phyloP scores from a whole-genome alignment of 768 basidiomycete species.

The Nevesoporus exiguus region DNA sequence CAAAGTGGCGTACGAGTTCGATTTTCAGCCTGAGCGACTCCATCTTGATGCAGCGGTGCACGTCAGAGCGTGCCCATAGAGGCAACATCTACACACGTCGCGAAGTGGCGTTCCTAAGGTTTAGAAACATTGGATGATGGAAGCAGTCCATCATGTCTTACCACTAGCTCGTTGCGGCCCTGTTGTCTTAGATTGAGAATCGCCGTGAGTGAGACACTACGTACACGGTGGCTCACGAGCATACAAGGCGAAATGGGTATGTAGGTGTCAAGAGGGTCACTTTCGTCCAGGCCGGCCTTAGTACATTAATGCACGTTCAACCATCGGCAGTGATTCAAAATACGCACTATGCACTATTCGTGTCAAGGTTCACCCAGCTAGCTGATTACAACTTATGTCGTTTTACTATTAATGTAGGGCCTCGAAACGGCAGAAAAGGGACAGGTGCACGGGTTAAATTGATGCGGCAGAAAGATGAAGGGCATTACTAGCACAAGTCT shows the following conservation, averaged over 20 bases:
- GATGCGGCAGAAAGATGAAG: constrained; percentile 6
- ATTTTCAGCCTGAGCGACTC: no score
- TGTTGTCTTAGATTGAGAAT: constrained; percentile 6
- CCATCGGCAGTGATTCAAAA: not conserved
- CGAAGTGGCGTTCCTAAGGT: not conserved
- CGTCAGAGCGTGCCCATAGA: no score
- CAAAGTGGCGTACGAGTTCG: no score
- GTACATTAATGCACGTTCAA: not conserved
- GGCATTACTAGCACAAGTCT: not conserved
- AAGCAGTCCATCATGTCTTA: not conserved
- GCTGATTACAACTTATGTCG: not conserved
- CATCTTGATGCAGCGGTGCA: no score
- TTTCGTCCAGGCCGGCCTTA: not conserved
- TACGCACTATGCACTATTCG: not conserved
- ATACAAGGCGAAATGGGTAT: not conserved
- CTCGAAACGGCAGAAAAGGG: not conserved
- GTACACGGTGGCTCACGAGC: not conserved
- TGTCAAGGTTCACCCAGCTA: not conserved
- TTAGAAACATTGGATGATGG: not conserved
- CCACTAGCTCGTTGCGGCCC: not conserved
- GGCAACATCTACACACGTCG: not conserved
- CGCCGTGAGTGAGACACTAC: not conserved
- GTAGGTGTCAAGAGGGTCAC: no score
- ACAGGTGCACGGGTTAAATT: constrained; percentile 10
- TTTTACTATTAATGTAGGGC: not conserved